Evolutionary conservation across 2,329 filamentous ascomycete species (phyloP).

Genomic region (Colletotrichum coccodes): DNA sequence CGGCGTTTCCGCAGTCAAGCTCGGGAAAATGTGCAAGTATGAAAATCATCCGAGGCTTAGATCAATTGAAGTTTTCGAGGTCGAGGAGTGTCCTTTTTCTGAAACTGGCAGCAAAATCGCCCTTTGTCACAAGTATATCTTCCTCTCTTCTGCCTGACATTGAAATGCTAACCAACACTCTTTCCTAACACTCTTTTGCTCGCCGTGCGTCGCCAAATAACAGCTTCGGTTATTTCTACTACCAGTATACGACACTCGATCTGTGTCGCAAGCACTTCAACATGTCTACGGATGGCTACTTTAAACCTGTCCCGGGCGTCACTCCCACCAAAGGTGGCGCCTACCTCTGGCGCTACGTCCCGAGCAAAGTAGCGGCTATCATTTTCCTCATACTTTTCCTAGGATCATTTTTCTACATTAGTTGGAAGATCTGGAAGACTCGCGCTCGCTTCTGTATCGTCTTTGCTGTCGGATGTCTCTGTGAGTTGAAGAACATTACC

Average conservation of each 20-base stretch:
- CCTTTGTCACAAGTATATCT: not conserved
- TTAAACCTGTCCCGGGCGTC: constrained; percentile 4
- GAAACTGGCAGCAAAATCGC: not conserved
- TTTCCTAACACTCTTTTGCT: not conserved
- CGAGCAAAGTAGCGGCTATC: constrained; percentile 52
- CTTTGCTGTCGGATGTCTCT: constrained; percentile 50
- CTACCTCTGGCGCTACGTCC: constrained; percentile 46
- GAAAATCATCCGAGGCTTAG: not conserved
- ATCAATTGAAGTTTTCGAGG: not conserved
- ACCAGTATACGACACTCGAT: too few relatives aligned
- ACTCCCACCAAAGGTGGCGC: constrained; percentile 36
- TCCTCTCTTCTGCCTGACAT: too few relatives aligned
- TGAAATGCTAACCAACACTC: not conserved
- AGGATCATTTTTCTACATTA: constrained; percentile 46
- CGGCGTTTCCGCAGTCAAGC: not conserved
- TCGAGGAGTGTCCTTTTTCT: not conserved
- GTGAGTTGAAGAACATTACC: constrained; percentile 40
- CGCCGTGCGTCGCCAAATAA: too few relatives aligned
- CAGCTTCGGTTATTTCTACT: too few relatives aligned
- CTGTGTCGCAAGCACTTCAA: too few relatives aligned
- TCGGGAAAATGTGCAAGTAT: too few relatives aligned
- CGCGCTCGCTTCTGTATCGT: constrained; percentile 57
- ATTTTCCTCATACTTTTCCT: constrained; percentile 53
- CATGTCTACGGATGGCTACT: not conserved
- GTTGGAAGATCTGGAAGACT: constrained; percentile 49